These are phyloP conservation scores for Penicillium rolfsii DNA, from an alignment of 2,329 filamentous ascomycete genomes.

Conservation along the genomic window DNA sequence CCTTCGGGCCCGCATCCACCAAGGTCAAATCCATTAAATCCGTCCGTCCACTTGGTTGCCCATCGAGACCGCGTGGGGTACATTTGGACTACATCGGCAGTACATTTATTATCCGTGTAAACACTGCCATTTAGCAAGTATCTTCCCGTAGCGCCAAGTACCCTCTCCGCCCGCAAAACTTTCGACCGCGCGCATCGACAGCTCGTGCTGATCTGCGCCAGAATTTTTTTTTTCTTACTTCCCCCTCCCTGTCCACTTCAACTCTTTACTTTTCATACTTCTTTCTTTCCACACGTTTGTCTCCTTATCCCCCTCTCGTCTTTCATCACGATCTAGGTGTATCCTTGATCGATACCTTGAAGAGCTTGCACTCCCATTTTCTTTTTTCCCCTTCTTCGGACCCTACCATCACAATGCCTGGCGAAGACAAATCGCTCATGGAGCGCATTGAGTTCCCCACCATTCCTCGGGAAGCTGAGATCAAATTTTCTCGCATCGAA, in stretches of 20 bases:
- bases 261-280: constrained; percentile 11
- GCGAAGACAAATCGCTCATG: constrained; percentile 37
- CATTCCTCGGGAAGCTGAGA: constrained; percentile 52
- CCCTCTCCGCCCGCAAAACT: constrained; percentile 10
- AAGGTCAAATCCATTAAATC: background rate
- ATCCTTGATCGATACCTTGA: constrained; percentile 10
- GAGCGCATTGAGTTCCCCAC: constrained; percentile 40
- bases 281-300: constrained; percentile 1
- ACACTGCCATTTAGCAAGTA: constrained; percentile 5
- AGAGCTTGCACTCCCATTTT: background rate
- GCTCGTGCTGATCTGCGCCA: constrained; percentile 23
- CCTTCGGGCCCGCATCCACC: constrained; percentile 8
- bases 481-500: constrained; percentile 75
- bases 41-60: constrained; percentile 16
- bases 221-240: constrained; percentile 22
- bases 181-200: constrained; percentile 24
- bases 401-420: constrained; percentile 25
- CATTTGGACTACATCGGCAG: background rate
- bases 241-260: constrained; percentile 12
- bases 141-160: constrained; percentile 15
- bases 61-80: constrained; percentile 11
- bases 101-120: constrained; percentile 14
- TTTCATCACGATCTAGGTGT: background rate
- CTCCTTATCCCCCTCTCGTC: background rate
- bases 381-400: constrained; percentile 1